phyloP scores from a whole-genome alignment of 495 filamentous ascomycete species.

The Daldinia bambusicola region DNA sequence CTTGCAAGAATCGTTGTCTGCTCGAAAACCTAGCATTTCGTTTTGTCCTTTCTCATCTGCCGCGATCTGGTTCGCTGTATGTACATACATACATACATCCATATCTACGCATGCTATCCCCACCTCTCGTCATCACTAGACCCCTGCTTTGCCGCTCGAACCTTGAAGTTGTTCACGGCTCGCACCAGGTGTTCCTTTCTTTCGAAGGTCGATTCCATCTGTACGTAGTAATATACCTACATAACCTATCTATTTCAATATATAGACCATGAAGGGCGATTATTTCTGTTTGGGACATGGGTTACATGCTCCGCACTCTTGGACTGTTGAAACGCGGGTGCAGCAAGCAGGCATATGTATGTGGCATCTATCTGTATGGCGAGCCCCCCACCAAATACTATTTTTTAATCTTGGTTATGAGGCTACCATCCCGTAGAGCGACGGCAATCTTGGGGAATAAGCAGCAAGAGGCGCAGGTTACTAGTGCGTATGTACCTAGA shows the following conservation, averaged over 20 bases:
- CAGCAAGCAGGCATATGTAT: conserved; percentile 19
- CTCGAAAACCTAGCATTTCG: conserved; percentile 20
- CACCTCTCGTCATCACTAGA: conserved; percentile 35
- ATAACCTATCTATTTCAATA: background rate
- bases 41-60: conserved; percentile 37
- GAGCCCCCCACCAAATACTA: conserved; percentile 45
- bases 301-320: conserved; percentile 37
- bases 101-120: background rate
- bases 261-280: conserved; percentile 20
- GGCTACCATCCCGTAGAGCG: conserved; percentile 49
- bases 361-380: conserved; percentile 15
- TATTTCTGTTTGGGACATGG: conserved; percentile 39
- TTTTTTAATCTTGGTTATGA: conserved; percentile 48
- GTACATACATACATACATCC: background rate
- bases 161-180: conserved; percentile 27
- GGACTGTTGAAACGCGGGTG: conserved; percentile 44
- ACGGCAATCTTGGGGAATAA: conserved; percentile 42
- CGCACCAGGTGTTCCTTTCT: conserved; percentile 15
- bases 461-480: conserved; percentile 20
- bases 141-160: conserved; percentile 22
- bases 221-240: conserved; percentile 14
- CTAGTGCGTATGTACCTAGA: background rate
- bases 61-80: conserved; percentile 42
- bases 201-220: conserved; percentile 18
- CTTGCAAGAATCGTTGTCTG: conserved; percentile 19